Conservation (phyloP, 2,329 filamentous ascomycete species). For the Aspergillus melleus region DNA sequence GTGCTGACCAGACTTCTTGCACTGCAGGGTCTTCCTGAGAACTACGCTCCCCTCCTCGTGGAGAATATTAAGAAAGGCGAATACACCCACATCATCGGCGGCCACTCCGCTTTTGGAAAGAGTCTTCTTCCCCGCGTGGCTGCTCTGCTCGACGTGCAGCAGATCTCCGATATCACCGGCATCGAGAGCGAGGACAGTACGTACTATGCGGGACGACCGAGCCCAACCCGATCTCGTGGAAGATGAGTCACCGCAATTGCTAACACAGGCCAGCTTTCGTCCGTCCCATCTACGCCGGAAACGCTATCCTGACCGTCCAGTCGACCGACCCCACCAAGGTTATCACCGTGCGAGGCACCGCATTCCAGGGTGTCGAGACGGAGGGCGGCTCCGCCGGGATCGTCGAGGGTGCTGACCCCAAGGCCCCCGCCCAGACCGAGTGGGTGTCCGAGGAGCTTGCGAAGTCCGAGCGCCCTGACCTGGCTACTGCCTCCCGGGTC, state of each 20-base stretch:
- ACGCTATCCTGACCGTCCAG: conserved; percentile 94
- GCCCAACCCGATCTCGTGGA: not conserved
- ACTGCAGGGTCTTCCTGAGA: conserved; percentile 84
- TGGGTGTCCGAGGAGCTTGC: conserved; percentile 94
- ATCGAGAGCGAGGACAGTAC: conserved; percentile 83
- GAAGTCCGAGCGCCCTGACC: conserved; percentile 90
- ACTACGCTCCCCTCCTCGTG: conserved; percentile 85
- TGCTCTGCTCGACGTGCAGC: conserved; percentile 86
- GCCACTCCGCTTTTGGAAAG: conserved; percentile 96
- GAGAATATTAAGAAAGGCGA: conserved; percentile 97
- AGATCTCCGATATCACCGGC: conserved; percentile 85
- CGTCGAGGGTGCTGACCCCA: conserved; percentile 81
- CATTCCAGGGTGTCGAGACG: conserved; percentile 74
- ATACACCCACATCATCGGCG: conserved; percentile 87
- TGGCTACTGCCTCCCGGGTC: conserved; percentile 83
- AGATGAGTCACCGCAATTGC: conserved; percentile 20
- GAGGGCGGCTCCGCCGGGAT: conserved; percentile 73
- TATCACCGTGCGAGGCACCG: conserved; percentile 88
- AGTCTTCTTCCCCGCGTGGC: conserved; percentile 88
- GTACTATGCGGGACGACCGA: conserved; percentile 23
- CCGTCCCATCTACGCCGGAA: conserved; percentile 95
- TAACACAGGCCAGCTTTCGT: conserved; percentile 67
- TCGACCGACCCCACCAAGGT: conserved; percentile 83
- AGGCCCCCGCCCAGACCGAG: conserved; percentile 69
- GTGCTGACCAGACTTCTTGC: conserved; percentile 6